A percentile compares a stretch with the other conserved stretches of the same genome.
These are phyloP conservation scores for Corymbia calophylla DNA, from an alignment of 441 rosid genomes.

Conservation along the genomic window DNA sequence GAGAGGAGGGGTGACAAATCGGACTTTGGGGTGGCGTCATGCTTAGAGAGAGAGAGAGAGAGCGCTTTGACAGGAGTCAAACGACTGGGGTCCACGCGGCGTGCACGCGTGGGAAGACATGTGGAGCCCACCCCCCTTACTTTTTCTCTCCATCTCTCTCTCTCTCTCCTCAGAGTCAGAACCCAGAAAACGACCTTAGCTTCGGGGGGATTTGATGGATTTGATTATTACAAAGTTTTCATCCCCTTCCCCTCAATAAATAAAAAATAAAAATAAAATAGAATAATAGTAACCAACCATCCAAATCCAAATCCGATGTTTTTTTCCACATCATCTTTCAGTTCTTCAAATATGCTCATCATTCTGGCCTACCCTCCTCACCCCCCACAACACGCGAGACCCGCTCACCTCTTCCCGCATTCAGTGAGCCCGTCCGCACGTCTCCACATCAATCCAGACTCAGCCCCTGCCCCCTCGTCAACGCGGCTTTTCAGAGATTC, in stretches of 20 bases:
- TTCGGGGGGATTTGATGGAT: not conserved
- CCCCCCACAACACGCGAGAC: not conserved
- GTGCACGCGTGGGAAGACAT: constrained; percentile 70
- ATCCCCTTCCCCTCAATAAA: not conserved
- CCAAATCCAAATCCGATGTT: not conserved
- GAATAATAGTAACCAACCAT: not conserved
- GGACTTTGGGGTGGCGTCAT: constrained; percentile 10
- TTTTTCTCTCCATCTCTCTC: not conserved
- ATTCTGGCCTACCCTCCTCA: not conserved
- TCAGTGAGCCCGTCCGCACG: not conserved
- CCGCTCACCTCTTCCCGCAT: no score
- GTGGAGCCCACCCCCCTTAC: not conserved
- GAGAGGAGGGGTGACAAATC: not conserved
- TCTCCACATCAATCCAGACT: not conserved
- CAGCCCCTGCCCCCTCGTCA: no score
- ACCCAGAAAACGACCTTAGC: constrained; percentile 35
- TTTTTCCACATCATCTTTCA: not conserved
- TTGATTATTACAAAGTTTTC: not conserved
- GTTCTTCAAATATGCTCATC: not conserved
- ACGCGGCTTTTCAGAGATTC: not conserved
- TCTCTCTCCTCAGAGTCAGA: constrained; percentile 52
- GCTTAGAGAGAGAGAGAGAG: constrained; percentile 6
- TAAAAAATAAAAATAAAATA: not conserved
- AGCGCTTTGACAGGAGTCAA: constrained; percentile 32
- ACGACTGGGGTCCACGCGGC: constrained; percentile 75